Base-by-base conservation (phyloP, 371 early-diverging fungal species). In the Mucor sp. region DNA sequence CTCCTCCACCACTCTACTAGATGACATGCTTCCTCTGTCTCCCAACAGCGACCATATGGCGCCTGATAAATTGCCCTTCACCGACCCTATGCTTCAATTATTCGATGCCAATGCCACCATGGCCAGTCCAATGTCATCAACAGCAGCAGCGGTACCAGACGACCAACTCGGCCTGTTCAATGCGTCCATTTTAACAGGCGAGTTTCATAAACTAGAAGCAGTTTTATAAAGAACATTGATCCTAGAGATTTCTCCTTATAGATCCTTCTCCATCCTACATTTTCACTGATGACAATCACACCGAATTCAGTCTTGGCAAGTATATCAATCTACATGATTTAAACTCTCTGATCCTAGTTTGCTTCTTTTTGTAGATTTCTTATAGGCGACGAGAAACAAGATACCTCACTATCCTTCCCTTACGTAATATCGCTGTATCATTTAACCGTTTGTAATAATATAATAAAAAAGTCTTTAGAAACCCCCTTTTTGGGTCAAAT, bases 281-380 rank as follows among this genome's bases (percentile, higher is more conserved):
- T 23, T 48, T 58, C 25, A 57, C 41, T 19, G 41, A 39, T n/a
- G 30, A n/a, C n/a, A n/a, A 17, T 30, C 15, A 0, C 28, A 32
- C 25, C 14, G 44, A 57, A 37, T 63, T 62, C 8, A 35, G 33
- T 61, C 67, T 68, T 68, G 68, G 63, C 68, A 68, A 68, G 68
- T 68, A 63, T 61, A 57, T 43, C 56, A n/a, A 33, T 39, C 12
- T 6, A 62, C 15, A 5, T 3, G 9, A 33, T 62, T 14, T 56
- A 39, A 63, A 50, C 68, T 63, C 39, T 68, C 58, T 68, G 68
- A 68, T 68, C 68, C 68, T 68, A 68, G 68, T 68, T 8, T 21
- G 41, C 41, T 41, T 17, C 25, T 58, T 56, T 58, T 14, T 62
- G 15, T 68, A 68, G 68, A 58, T 68, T 19, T 67, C 30, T 23